A percentile compares a stretch with the other conserved stretches of the same genome.
These are phyloP conservation scores for Knoxdaviesia capensis DNA, from an alignment of 2,329 filamentous ascomycete genomes.

Conservation along the genomic window DNA sequence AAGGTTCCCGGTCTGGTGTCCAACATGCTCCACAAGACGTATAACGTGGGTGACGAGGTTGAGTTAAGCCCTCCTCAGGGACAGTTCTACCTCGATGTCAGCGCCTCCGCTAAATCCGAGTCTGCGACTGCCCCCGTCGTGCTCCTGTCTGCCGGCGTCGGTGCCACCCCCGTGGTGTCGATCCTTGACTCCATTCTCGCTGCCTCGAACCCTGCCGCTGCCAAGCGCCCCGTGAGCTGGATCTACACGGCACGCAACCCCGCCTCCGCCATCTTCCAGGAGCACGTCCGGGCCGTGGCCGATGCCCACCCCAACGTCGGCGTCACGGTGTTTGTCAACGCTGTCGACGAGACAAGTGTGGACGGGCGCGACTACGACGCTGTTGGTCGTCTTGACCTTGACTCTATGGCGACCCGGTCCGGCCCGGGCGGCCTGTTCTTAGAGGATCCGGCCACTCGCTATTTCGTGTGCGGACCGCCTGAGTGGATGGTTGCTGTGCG, in stretches of 20 bases:
- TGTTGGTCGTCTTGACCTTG: slow-evolving; percentile 36
- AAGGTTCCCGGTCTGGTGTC: slow-evolving; percentile 27
- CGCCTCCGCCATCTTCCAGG: slow-evolving; percentile 31
- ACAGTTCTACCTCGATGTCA: slow-evolving; percentile 39
- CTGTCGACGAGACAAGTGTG: slow-evolving; percentile 20
- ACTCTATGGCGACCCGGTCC: slow-evolving; percentile 18
- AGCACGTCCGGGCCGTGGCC: slow-evolving; percentile 22
- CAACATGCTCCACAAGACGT: slow-evolving; percentile 27
- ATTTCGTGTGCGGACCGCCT: slow-evolving; percentile 53
- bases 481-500: slow-evolving; percentile 46
- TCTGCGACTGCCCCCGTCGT: slow-evolving; percentile 30
- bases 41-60: slow-evolving; percentile 28
- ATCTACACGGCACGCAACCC: slow-evolving; percentile 37
- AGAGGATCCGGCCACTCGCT: slow-evolving; percentile 32
- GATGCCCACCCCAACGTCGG: slow-evolving; percentile 14
- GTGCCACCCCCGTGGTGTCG: slow-evolving; percentile 43
- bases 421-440: slow-evolving; percentile 30
- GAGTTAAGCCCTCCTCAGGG: slow-evolving; percentile 34
- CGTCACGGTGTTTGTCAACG: slow-evolving; percentile 35
- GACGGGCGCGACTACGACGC: slow-evolving; percentile 37
- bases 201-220: slow-evolving; percentile 8
- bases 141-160: slow-evolving; percentile 48
- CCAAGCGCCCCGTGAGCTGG: slow-evolving; percentile 32
- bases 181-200: slow-evolving; percentile 37
- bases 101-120: slow-evolving; percentile 17